phyloP scores from a whole-genome alignment of 257 asterid genomes.

The Capsicum chinense region DNA sequence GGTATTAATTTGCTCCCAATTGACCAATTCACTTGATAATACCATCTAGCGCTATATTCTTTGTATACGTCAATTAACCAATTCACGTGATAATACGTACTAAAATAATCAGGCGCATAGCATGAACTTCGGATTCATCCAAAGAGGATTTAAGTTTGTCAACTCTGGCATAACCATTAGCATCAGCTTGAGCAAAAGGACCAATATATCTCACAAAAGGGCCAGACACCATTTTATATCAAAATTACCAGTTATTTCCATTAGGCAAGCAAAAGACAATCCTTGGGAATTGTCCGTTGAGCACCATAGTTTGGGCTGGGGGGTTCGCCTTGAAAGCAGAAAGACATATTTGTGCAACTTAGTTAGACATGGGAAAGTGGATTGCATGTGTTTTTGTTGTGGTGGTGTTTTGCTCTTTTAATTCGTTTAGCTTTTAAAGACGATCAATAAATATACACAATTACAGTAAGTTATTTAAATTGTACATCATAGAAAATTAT shows the following conservation, averaged over 20 bases:
- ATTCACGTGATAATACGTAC: background rate
- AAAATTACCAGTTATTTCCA: conserved; percentile 70
- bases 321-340: no score
- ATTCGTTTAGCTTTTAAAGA: no score
- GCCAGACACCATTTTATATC: conserved; percentile 77
- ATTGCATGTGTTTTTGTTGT: no score
- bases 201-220: conserved; percentile 39
- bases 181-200: conserved; percentile 91
- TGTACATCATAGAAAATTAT: no score
- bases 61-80: background rate
- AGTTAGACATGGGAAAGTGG: no score
- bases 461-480: no score
- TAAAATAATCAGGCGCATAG: conserved; percentile 38
- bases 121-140: background rate
- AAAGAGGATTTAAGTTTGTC: conserved; percentile 10
- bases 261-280: conserved; percentile 41
- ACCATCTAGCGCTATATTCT: background rate
- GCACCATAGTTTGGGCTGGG: no score
- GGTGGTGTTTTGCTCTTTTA: no score
- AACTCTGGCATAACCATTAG: conserved; percentile 62
- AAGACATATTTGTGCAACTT: no score
- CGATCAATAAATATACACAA: no score
- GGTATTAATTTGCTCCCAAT: no score
- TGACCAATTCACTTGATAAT: background rate
- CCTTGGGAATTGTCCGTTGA: no score